These are phyloP conservation scores for Arbutus unedo DNA, from an alignment of 148 eudicot species.

Conservation along the genomic window DNA sequence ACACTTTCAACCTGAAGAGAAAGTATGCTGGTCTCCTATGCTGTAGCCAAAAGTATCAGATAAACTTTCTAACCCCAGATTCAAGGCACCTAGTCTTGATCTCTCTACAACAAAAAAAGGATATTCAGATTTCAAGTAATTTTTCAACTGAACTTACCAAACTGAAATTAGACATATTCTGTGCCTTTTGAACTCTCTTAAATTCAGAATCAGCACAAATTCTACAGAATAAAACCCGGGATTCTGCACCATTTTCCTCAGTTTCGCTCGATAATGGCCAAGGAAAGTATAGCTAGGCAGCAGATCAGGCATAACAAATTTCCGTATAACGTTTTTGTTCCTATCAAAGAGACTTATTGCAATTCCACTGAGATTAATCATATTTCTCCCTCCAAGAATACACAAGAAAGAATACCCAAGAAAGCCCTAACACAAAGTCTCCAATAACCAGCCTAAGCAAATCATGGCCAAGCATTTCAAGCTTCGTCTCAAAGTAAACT, in stretches of 20 bases:
- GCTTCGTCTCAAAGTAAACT: constrained; percentile 69
- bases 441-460: constrained; percentile 72
- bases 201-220: background rate
- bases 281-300: background rate
- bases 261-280: background rate
- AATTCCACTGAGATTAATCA: constrained; percentile 36
- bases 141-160: background rate
- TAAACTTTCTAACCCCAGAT: constrained; percentile 3
- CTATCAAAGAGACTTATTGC: background rate
- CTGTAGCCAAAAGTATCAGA: background rate
- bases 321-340: background rate
- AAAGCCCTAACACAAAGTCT: constrained; percentile 64
- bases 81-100: background rate
- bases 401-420: constrained; percentile 83
- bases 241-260: background rate
- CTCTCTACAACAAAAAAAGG: background rate
- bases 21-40: background rate
- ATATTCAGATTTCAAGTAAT: background rate
- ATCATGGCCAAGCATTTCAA: constrained; percentile 63
- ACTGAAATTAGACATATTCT: background rate
- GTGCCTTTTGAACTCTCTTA: background rate
- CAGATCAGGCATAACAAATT: constrained; percentile 7
- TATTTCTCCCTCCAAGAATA: constrained; percentile 94
- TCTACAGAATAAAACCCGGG: background rate
- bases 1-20: background rate